Conservation (phyloP, 306 rosid genomes). For the Fagus crenata region DNA sequence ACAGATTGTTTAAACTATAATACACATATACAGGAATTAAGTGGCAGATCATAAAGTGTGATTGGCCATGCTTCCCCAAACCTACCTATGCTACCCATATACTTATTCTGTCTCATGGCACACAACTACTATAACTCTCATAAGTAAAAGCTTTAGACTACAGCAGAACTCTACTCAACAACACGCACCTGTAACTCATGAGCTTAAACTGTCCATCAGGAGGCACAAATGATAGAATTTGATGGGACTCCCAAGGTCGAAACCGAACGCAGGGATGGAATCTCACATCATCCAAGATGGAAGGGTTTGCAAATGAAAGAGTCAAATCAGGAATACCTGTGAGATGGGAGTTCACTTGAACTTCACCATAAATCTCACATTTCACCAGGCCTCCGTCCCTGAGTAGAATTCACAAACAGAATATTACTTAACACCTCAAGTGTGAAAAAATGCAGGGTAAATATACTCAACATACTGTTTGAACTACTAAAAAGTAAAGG, state of each 20-base stretch:
- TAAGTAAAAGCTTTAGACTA: background rate
- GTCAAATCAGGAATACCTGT: slow-evolving; percentile 91
- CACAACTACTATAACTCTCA: background rate
- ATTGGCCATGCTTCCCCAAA: slow-evolving; percentile 12
- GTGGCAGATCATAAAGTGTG: slow-evolving; percentile 7
- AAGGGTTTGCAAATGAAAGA: slow-evolving; percentile 82
- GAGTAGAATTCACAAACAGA: slow-evolving; percentile 27
- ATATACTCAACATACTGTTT: slow-evolving; percentile 13
- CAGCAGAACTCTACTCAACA: background rate
- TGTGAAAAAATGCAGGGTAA: slow-evolving; percentile 13
- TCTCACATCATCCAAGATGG: slow-evolving; percentile 85
- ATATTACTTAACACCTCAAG: slow-evolving; percentile 6
- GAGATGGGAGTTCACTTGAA: slow-evolving; percentile 91
- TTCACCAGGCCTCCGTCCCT: slow-evolving; percentile 88
- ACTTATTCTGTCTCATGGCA: background rate
- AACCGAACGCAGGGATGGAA: slow-evolving; percentile 88
- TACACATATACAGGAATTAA: background rate
- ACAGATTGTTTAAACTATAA: slow-evolving; percentile 11
- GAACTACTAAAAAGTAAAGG: slow-evolving; percentile 14
- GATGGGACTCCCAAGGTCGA: slow-evolving; percentile 91
- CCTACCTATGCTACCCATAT: slow-evolving; percentile 1
- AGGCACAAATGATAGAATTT: slow-evolving; percentile 90
- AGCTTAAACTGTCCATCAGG: slow-evolving; percentile 96
- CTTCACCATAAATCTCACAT: slow-evolving; percentile 86
- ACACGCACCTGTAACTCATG: slow-evolving; percentile 79